These are phyloP conservation scores for Trichoderma reesei DNA, from an alignment of 495 filamentous ascomycete genomes.

Conservation along the genomic window DNA sequence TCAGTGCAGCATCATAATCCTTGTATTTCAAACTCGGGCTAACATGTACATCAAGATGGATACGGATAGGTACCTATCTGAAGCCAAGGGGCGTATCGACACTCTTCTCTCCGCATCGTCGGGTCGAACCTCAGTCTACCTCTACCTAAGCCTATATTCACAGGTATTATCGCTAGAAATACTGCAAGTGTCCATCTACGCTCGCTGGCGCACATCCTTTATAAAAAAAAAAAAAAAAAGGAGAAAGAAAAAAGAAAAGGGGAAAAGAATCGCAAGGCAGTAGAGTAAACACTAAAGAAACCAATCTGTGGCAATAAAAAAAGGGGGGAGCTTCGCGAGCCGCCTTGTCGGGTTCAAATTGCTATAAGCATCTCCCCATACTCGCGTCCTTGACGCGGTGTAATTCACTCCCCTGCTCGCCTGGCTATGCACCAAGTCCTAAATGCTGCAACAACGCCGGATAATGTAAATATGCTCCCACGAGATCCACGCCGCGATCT, in stretches of 20 bases:
- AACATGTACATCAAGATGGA: too few species aligned
- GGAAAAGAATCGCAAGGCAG: too few species aligned
- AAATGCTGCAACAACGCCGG: conserved; percentile 6
- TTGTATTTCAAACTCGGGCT: too few species aligned
- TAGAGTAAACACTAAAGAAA: too few species aligned
- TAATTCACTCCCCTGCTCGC: neutral
- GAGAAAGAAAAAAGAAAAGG: too few species aligned
- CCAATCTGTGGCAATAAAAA: neutral
- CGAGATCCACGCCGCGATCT: conserved; percentile 8
- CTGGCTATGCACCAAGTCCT: neutral
- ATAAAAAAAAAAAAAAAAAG: neutral
- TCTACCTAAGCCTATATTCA: conserved; percentile 6
- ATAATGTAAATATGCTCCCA: conserved; percentile 4
- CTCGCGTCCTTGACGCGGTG: neutral
- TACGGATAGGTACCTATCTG: neutral
- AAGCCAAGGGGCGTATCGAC: neutral
- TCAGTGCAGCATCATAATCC: too few species aligned
- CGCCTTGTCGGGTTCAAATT: neutral
- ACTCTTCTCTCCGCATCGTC: neutral
- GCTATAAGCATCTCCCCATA: conserved; percentile 1
- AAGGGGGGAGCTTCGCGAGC: neutral
- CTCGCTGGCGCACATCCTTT: neutral
- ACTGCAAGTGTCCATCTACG: neutral
- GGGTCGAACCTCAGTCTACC: neutral
- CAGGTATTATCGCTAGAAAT: conserved; percentile 7